These are phyloP conservation scores for Scutellaria baicalensis DNA, from an alignment of 257 asterid genomes.

Conservation along the genomic window DNA sequence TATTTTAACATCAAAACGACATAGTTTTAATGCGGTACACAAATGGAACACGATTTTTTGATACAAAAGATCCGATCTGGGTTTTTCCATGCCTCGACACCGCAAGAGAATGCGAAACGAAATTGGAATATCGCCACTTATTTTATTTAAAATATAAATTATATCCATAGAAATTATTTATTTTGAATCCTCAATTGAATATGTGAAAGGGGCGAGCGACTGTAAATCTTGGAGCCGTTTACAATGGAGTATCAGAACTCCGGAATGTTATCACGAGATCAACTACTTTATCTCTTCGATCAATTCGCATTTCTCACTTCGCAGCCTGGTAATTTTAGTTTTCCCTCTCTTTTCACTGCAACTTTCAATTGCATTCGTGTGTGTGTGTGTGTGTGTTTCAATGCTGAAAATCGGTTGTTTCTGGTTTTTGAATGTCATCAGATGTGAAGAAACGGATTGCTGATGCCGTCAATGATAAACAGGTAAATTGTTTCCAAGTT, in stretches of 20 bases:
- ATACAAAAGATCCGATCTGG: no score
- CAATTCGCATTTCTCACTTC: slow-evolving; percentile 65
- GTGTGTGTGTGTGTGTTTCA: not conserved
- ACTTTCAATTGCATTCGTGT: not conserved
- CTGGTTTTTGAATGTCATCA: slow-evolving; percentile 1
- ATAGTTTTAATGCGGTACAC: no score
- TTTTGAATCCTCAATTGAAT: not conserved
- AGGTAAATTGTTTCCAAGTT: slow-evolving; percentile 29
- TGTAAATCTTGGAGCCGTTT: not conserved
- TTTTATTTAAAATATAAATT: not conserved
- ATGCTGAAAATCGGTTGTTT: not conserved
- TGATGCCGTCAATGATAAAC: slow-evolving; percentile 75
- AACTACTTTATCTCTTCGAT: slow-evolving; percentile 62
- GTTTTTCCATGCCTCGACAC: not conserved
- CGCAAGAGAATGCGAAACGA: not conserved
- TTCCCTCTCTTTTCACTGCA: not conserved
- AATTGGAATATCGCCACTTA: not conserved
- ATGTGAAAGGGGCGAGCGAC: not conserved
- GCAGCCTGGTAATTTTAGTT: slow-evolving; percentile 41
- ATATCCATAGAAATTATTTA: not conserved
- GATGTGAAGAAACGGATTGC: slow-evolving; percentile 79
- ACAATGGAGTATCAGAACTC: slow-evolving; percentile 42
- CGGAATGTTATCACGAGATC: slow-evolving; percentile 67
- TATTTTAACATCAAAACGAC: no score
- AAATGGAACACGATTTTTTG: no score